Base-by-base conservation (phyloP, 371 early-diverging fungal species). In the Mortierella sp. region DNA sequence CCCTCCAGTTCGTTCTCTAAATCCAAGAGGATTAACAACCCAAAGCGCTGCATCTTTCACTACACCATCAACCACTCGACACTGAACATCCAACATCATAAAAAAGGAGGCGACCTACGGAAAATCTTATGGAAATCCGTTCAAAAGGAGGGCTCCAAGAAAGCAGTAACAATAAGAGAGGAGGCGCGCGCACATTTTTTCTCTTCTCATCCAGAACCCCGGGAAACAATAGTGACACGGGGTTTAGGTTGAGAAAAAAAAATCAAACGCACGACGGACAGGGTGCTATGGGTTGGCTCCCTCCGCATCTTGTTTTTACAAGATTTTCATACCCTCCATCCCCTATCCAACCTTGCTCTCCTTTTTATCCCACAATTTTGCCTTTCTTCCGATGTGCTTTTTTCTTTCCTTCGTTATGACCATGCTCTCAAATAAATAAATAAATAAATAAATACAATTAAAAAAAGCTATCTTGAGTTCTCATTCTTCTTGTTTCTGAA, bases 1-100 rank as follows among this genome's bases (percentile, higher is more conserved):
- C 76, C 48, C 65, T 75, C 21, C 63, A 63, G 35, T 63, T 63
- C 63, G 35, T 63, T 38, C 63, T 63, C 63, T 63, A 63, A 63
- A 38, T 35, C 35, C 35, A 5, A 3, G 16, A 63, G 6, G 21
- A 4, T 35, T 2, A 35, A 63, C 21, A 6, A 14, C 1, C 5
- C 16, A 35, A 5, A 51, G 21, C 51, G 21, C 51, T 18, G 4
- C 18, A 63, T 18, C 14, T 35, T 35, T 60, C 24, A 63, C 63
- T 18, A 63, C 38, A 35, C 21, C 56, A 24, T 55, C 24, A 35
- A 0, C 60, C 60, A 27, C 24, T 56, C 54, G 54, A 54, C 54
- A 24, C 56, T 56, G n/a, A 10, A 55, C 55, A 21, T 4, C 8
- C 10, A 32, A 63, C 63, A 49, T 18, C 29, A 3, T 58, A 63